Conservation (phyloP, 192 early-diverging fungal species). For the Coemansia sp. region DNA sequence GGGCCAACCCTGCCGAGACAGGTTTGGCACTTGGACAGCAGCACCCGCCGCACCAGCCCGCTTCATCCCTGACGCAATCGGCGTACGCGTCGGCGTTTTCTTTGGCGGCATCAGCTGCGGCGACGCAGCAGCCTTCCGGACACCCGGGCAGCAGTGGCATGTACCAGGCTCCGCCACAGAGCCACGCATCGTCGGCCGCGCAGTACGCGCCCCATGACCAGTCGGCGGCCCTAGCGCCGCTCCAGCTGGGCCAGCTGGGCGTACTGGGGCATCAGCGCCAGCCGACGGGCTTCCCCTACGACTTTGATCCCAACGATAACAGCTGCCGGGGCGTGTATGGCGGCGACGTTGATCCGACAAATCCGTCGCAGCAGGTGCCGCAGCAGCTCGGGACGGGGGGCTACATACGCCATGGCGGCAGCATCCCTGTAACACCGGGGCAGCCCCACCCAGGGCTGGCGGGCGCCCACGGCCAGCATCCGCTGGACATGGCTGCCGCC, state of each 20-base stretch:
- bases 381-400: conserved; percentile 30
- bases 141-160: conserved; percentile 12
- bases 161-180: conserved; percentile 32
- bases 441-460: conserved; percentile 9
- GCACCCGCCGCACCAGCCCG: conserved; percentile 18
- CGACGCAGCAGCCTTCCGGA: conserved; percentile 14
- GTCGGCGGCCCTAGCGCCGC: conserved; percentile 30
- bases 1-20: conserved; percentile 12
- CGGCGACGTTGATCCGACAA: conserved; percentile 31
- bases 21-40: conserved; percentile 8
- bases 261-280: conserved; percentile 42
- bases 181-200: conserved; percentile 19
- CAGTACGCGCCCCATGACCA: conserved; percentile 49
- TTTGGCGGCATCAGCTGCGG: conserved; percentile 7
- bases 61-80: conserved; percentile 23
- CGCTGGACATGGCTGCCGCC: conserved; percentile 25
- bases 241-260: conserved; percentile 32
- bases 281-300: conserved; percentile 29
- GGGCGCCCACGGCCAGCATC: conserved; percentile 16
- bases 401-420: conserved; percentile 32
- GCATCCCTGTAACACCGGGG: conserved; percentile 23
- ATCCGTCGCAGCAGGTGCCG: conserved; percentile 13
- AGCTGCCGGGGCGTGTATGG: conserved; percentile 39
- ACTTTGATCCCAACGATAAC: conserved; percentile 39
- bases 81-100: conserved; percentile 29